Base-by-base conservation (phyloP, 2,329 filamentous ascomycete genomes). In the Akanthomyces muscarius region DNA sequence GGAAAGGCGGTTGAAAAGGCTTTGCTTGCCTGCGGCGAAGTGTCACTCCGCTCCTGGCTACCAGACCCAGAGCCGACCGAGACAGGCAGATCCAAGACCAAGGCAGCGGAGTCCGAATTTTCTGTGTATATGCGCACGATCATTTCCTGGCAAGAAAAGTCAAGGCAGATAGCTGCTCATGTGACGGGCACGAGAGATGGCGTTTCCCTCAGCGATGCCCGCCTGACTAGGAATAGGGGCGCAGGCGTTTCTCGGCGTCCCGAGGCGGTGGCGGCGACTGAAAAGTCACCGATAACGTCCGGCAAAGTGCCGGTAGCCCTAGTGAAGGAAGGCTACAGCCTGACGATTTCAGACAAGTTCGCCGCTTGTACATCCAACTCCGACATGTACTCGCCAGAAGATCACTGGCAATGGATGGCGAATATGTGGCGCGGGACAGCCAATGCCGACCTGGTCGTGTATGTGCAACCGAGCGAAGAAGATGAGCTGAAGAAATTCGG, bases 331-430 rank as follows among this genome's bases (percentile, higher is more conserved):
- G 86, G 90, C 25, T 97, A 92, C 75, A 91, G 92, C 65, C 84
- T 97, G 47, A 89, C 88, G 14, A 84, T 89, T 0, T 89, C 91
- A 1, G 90, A 97, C 72, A 80, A 82, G 54, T 94, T 89, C 72
- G 90, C 92, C 1, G 86, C 85, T 61, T 80, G 82, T 16, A 86
- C 93, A 50, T 89, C 90, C 1, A 92, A 96, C 67, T 79, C 82
- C 21, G 92, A 96, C 71, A 81, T 83, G 7, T 97, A 96, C 73
- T 84, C 86, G 18, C 87, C 90, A 0, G 83, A 90, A n/a, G 92
- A 96, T 70, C 94, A 98, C 77, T 98, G 94, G 92, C 90, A 96
- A 74, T 98, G 94, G 94, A 92, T 95, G 81, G 94, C 94, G 42
- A 94, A 90, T 50, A 83, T 97, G 25, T 98, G 94, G 94, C 87